phyloP scores from a whole-genome alignment of 176 grass and related monocot genomes.

The Dactylis glomerata region DNA sequence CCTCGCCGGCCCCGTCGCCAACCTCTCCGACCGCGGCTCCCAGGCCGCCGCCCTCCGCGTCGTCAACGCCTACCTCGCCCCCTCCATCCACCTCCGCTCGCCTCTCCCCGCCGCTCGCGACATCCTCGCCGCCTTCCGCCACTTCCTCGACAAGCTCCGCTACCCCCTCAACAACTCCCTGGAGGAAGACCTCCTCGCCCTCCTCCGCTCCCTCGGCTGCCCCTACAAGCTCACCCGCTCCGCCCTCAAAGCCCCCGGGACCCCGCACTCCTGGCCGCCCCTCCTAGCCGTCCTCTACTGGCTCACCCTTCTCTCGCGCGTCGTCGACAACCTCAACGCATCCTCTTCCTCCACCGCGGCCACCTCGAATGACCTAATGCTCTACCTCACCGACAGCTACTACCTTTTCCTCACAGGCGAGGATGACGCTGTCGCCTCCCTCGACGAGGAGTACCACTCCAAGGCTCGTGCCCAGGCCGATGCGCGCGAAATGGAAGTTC shows the following conservation, averaged over 20 bases:
- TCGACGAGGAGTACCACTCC: constrained; percentile 60
- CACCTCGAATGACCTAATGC: constrained; percentile 34
- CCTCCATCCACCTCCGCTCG: constrained; percentile 40
- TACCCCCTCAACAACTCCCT: constrained; percentile 16
- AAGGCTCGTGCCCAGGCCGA: constrained; percentile 35
- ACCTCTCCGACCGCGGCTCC: constrained; percentile 56
- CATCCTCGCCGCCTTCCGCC: constrained; percentile 56
- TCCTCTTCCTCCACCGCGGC: background rate
- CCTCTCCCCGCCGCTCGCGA: constrained; percentile 64
- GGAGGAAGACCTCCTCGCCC: constrained; percentile 51
- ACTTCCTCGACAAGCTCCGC: constrained; percentile 34
- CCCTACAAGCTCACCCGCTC: constrained; percentile 65
- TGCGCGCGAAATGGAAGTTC: background rate
- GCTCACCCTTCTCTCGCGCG: constrained; percentile 53
- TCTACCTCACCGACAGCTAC: constrained; percentile 56
- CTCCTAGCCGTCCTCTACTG: constrained; percentile 75
- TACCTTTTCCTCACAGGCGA: constrained; percentile 46
- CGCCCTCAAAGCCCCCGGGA: constrained; percentile 70
- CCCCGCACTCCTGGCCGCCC: constrained; percentile 77
- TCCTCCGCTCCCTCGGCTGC: constrained; percentile 49
- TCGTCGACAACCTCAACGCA: background rate
- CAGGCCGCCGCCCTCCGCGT: constrained; percentile 61
- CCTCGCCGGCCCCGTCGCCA: background rate
- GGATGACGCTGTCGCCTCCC: constrained; percentile 41
- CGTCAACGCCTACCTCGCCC: constrained; percentile 65